Evolutionary conservation across 768 basidiomycete species (phyloP), one percentile per base, ranked within the genome.

Genomic region (Tulasnella sp.): DNA sequence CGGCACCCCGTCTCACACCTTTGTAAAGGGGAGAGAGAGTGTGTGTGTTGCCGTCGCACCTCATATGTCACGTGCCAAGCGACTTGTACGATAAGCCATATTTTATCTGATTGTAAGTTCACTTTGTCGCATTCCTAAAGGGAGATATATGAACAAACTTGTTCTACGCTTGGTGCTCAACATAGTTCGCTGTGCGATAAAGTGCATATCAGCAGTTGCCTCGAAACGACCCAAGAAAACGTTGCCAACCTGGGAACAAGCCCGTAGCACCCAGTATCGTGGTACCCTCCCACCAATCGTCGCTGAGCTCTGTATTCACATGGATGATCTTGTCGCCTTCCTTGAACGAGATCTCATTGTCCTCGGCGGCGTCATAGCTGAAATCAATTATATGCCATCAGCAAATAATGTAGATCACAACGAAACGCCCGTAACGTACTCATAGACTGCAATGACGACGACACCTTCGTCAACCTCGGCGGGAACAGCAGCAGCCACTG

Each of bases 281-380:
- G 65, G 72, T 79, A 2, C 89, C 88, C 63, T 83, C 76, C 89
- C 89, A 92, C 90, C 89, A 92, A 65, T 89, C 89, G n/a, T 90
- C 88, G 8, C 81, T 84, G n/a, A 62, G 54, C 4, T 81, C 82
- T 55, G 84, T 82, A 67, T 90, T 87, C 55, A 96, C 87, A 58
- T 85, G 76, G 17, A 75, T 77, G 68, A 96, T 88, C 58, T 75
- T 73, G 34, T 93, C 92, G 26, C 88, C 89, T 69, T 91, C 92
- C 29, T 69, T 74, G 79, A 97, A 91, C 2, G 83, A 78, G 27
- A 96, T 73, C 68, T 96, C 93, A 67, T 97, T 96, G 65, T 92
- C 91, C 68, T 96, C 93, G 0, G 81, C 81, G 0, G 93, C 89
- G 9, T 91, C 88, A 67, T 94, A 95, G 64, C 88, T 93, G 55